These are phyloP conservation scores for Starmerella davenportii DNA, from an alignment of 805 yeast genomes.

Conservation along the genomic window DNA sequence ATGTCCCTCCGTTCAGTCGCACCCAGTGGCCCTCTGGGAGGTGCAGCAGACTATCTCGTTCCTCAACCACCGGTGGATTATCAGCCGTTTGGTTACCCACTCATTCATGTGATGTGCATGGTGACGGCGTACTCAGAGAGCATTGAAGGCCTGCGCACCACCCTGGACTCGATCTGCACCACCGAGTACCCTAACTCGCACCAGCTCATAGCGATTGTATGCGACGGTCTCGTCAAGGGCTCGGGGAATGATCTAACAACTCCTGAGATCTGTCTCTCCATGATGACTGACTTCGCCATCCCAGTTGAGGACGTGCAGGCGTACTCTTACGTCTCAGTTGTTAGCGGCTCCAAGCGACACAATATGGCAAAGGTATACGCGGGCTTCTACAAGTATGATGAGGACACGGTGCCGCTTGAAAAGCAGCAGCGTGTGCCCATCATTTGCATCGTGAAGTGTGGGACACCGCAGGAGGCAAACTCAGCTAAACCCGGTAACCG, in stretches of 20 bases:
- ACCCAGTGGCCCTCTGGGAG: conserved; percentile 18
- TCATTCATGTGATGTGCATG: conserved; percentile 52
- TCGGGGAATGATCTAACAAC: conserved; percentile 77
- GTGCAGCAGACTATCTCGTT: conserved; percentile 42
- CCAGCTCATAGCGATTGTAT: conserved; percentile 63
- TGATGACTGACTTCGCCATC: conserved; percentile 66
- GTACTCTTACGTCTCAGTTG: conserved; percentile 84
- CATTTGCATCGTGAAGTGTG: conserved; percentile 65
- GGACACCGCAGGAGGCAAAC: conserved; percentile 55
- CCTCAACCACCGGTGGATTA: conserved; percentile 82
- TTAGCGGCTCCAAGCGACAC: conserved; percentile 84
- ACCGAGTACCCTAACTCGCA: conserved; percentile 93
- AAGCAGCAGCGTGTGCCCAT: conserved; percentile 74
- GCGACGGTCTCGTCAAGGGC: conserved; percentile 92
- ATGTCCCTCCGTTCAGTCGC: conserved; percentile 3
- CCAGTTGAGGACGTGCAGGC: conserved; percentile 64
- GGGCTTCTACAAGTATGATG: conserved; percentile 80
- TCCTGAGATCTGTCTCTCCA: conserved; percentile 70
- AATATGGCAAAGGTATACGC: conserved; percentile 95
- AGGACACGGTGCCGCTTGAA: conserved; percentile 52
- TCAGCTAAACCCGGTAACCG: conserved; percentile 76
- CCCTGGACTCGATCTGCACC: conserved; percentile 83
- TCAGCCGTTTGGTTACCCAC: conserved; percentile 72
- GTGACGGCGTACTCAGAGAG: conserved; percentile 95
- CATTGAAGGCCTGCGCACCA: conserved; percentile 65